These are phyloP conservation scores for Carnegiea gigantea DNA, from an alignment of 179 eudicot genomes.

Conservation along the genomic window DNA sequence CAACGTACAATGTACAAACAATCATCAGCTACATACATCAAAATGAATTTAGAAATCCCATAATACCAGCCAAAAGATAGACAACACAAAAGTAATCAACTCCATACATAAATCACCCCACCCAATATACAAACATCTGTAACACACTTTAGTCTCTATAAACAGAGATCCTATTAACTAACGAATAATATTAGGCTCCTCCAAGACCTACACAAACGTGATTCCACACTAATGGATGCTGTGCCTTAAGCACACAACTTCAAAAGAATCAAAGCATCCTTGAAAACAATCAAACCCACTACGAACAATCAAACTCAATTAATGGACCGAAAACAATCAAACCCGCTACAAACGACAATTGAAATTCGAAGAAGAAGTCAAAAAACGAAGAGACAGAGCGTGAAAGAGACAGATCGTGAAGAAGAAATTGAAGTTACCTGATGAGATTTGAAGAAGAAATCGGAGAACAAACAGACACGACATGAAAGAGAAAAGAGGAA, in stretches of 20 bases:
- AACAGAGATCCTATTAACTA: background rate
- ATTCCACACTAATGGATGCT: background rate
- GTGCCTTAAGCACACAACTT: slow-evolving; percentile 7
- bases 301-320: no score
- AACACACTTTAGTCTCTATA: background rate
- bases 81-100: background rate
- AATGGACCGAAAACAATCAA: no score
- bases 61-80: background rate
- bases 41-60: background rate
- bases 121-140: background rate
- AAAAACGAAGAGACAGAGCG: no score
- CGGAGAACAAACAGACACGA: no score
- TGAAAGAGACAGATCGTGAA: no score
- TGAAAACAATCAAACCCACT: no score
- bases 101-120: background rate
- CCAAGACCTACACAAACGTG: background rate
- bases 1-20: no score
- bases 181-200: background rate
- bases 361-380: no score
- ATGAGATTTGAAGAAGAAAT: no score
- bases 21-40: background rate
- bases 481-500: no score
- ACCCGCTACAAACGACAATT: no score
- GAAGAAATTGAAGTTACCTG: no score
- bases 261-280: background rate